Percentiles rank a stretch among this genome's conserved stretches.
These are phyloP conservation scores for Apophysomyces trapeziformis DNA, from an alignment of 371 early-diverging fungal species.

Conservation along the genomic window DNA sequence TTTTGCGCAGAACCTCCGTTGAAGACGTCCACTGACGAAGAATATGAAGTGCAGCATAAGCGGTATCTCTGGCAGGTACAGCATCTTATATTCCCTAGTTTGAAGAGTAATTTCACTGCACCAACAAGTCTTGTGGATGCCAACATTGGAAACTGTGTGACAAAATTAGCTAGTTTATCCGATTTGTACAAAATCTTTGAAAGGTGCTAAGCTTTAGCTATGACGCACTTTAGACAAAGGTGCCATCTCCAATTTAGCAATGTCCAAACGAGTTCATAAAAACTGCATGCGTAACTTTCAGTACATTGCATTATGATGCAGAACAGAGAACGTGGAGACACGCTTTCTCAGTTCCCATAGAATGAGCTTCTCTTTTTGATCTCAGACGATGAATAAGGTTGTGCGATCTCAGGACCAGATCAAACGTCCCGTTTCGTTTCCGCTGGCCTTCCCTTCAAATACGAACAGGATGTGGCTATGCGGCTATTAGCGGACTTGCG, in stretches of 20 bases:
- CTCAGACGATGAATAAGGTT: no score
- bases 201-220: constrained; percentile 62
- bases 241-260: neutral
- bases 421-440: no score
- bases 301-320: no score
- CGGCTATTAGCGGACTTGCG: no score
- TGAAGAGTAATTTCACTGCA: constrained; percentile 70
- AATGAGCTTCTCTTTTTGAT: no score
- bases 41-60: constrained; percentile 27
- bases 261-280: no score
- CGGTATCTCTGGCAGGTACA: constrained; percentile 67
- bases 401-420: no score
- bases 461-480: no score
- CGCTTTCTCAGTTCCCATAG: no score
- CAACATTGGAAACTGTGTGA: constrained; percentile 48
- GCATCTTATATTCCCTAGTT: constrained; percentile 79
- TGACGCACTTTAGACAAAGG: neutral
- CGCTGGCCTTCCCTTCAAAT: no score
- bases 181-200: constrained; percentile 95
- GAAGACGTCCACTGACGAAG: constrained; percentile 9
- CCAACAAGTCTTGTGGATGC: constrained; percentile 58
- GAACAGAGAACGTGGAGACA: no score
- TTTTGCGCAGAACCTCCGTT: constrained; percentile 78
- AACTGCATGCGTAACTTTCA: no score
- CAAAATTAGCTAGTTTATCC: constrained; percentile 81